Conservation (phyloP, 2,329 filamentous ascomycete species). For the Xylariaceae sp. region DNA sequence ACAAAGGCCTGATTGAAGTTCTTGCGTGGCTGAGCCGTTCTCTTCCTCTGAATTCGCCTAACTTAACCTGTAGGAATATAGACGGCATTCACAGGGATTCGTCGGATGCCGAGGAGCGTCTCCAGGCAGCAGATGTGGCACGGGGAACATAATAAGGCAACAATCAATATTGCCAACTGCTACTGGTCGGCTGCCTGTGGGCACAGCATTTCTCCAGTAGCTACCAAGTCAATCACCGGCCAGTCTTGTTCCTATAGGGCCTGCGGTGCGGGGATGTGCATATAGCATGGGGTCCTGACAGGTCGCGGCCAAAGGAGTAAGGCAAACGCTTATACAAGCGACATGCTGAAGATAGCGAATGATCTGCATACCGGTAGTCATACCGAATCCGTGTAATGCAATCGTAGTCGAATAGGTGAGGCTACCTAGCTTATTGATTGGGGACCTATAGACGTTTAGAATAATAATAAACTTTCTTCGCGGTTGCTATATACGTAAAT, state of each 20-base stretch:
- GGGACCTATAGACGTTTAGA: background rate
- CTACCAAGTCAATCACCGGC: background rate
- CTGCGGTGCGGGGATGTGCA: background rate
- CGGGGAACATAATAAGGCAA: background rate
- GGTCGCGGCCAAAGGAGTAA: background rate
- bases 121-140: slow-evolving; percentile 8
- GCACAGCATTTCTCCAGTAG: background rate
- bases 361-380: too few species aligned
- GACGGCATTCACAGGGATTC: background rate
- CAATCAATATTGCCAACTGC: too few species aligned
- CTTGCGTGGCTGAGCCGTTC: too few species aligned
- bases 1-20: too few species aligned
- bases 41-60: too few species aligned
- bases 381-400: background rate
- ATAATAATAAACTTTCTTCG: background rate
- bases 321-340: too few species aligned
- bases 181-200: too few species aligned
- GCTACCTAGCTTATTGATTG: background rate
- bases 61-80: background rate
- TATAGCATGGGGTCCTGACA: slow-evolving; percentile 4
- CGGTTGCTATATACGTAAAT: background rate
- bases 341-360: too few species aligned
- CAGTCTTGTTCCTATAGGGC: background rate
- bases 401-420: background rate
- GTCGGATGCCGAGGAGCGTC: background rate